Base-by-base conservation (phyloP, 2,329 filamentous ascomycete genomes). In the Neocucurbitaria cava region DNA sequence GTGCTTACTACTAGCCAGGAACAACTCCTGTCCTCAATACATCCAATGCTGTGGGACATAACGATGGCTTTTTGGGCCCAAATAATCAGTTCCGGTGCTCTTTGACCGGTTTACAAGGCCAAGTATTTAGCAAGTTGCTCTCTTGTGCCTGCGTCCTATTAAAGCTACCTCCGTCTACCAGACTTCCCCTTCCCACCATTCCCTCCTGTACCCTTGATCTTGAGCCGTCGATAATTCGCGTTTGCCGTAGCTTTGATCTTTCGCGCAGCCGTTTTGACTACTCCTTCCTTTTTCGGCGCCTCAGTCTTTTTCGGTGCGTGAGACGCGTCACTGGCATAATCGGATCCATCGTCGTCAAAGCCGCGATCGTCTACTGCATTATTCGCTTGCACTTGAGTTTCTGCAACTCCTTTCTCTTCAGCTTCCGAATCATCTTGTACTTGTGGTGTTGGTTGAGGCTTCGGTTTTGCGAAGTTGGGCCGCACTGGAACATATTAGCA, bases 151-250 rank as follows among this genome's bases (percentile, higher is more conserved):
- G 17, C 38, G 2, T 26, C 7, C 40, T 13, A 17, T 50, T 46
- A 30, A 35, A 43, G 35, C 43, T 53, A 71, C 56, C 65, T 64
- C 54, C 68, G 68, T 38, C 66, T 63, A 18, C 79, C 77, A 60
- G 73, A 74, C 54, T 73, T 71, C 2, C 79, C 78, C 44, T 76
- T 77, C 18, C 73, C 75, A 43, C 66, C 65, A 13, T 50, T 69
- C 57, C 71, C 73, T 38, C 77, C 78, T 65, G 81, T 79, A 56
- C 78, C 78, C 70, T 80, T 82, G 68, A 83, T 82, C 56, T 83
- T 83, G 26, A 83, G 74, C 55, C 66, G 73, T 17, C 77, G 73
- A 59, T 77, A 82, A 50, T 83, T 83, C 21, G 79, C 77, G 62
- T 82, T 77, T 23, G 78, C 78, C 21, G 72, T 71, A 15, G 79